phyloP scores from a whole-genome alignment of 306 rosid genomes.

The Mimosa bimucronata region DNA sequence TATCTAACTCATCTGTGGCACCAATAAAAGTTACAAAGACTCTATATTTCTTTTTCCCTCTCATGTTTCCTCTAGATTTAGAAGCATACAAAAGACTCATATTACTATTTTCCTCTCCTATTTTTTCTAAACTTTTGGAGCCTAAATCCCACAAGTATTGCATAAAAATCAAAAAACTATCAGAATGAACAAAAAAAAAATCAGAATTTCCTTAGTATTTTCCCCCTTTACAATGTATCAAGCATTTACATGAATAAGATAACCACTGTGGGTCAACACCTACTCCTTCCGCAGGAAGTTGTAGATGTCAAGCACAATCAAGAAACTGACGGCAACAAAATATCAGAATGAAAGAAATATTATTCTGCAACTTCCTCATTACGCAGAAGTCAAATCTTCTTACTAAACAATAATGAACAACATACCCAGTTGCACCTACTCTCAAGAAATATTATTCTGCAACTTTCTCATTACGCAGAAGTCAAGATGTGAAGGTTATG shows the following conservation, averaged over 20 bases:
- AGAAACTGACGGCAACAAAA: too few species aligned
- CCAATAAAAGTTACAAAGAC: too few species aligned
- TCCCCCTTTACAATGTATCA: background rate
- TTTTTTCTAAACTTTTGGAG: background rate
- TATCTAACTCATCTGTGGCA: too few species aligned
- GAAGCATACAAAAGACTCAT: background rate
- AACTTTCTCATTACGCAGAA: too few species aligned
- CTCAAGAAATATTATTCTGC: too few species aligned
- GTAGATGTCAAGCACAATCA: slow-evolving; percentile 5
- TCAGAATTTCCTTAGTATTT: background rate
- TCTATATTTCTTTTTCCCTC: too few species aligned
- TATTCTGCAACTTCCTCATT: slow-evolving; percentile 22
- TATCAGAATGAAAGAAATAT: too few species aligned
- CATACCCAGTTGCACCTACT: too few species aligned
- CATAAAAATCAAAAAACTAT: slow-evolving; percentile 9
- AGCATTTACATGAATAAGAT: background rate
- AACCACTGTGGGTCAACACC: slow-evolving; percentile 19
- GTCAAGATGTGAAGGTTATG: too few species aligned
- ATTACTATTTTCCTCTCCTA: background rate
- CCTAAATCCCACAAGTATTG: background rate
- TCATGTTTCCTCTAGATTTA: too few species aligned
- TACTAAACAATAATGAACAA: slow-evolving; percentile 22
- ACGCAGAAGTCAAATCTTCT: slow-evolving; percentile 12
- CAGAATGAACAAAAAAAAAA: slow-evolving; percentile 17
- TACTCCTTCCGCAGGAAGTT: slow-evolving; percentile 13